Base-by-base conservation (phyloP, 2,329 filamentous ascomycete species). In the Phymatotrichopsis omnivora region DNA sequence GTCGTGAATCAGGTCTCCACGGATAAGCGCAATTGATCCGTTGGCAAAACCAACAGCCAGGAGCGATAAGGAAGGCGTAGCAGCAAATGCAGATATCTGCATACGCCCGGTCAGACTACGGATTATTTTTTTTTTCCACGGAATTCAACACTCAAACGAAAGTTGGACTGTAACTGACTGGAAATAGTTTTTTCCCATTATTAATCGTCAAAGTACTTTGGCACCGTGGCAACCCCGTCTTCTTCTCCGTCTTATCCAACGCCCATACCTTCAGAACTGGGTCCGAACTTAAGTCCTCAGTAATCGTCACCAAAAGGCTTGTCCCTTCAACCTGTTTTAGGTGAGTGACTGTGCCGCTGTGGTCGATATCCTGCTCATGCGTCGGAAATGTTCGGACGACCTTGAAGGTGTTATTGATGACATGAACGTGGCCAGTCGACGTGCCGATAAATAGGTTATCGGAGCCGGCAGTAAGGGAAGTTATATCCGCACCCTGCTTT, bases 201-300 rank as follows among this genome's bases (percentile, higher is more conserved):
- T 86, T 83, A 54, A 98, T 81, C 17, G 73, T 78, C 40, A 95
- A 67, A 1, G 82, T 91, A 60, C 85, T 93, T 55, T 94, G 72
- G 62, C 91, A 96, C 29, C 80, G 84, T 12, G 91, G 91, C 51
- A 81, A 70, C 31, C 86, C 86, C 4, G 85, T 93, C 72, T 93
- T 96, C 73, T 91, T 96, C 56, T 93, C 85, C 3, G 81, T 73
- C 65, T 87, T 93, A 62, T 96, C 87, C 57, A 98, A 70, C 17
- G 85, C 89, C 91, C 91, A 98, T n/a, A 96, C 89, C 63, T 94
- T 96, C 49, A 98, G 66, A 16, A 89, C 74, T 0, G 91, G 89
- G 58, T 96, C 86, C 58, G 75, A 82, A 29, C 82, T 82, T 41
- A 95, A 69, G 59, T 96, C 87, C 65, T 98, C 91, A 65, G 81